Conservation (phyloP, 169 alveolate species). For the Cryptosporidium meleagridis region DNA sequence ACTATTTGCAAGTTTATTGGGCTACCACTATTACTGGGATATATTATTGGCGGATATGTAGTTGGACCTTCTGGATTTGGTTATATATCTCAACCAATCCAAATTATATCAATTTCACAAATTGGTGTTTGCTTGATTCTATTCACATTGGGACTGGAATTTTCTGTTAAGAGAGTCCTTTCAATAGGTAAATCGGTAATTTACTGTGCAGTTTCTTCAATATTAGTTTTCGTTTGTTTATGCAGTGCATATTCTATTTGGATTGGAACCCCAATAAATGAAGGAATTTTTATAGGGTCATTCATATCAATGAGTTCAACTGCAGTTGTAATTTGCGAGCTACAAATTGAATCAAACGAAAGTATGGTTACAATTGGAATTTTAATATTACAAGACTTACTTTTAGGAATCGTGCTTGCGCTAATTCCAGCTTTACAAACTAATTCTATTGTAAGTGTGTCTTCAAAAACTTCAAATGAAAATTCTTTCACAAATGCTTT, state of each 20-base stretch:
- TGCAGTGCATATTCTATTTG: conserved; percentile 67
- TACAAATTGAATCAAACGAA: conserved; percentile 68
- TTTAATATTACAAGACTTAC: conserved; percentile 56
- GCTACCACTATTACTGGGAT: conserved; percentile 52
- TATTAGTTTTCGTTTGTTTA: conserved; percentile 21
- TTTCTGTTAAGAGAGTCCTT: conserved; percentile 53
- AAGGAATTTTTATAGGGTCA: conserved; percentile 72
- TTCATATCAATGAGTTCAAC: conserved; percentile 73
- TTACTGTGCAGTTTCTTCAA: conserved; percentile 59
- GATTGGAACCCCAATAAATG: conserved; percentile 71
- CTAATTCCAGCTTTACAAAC: conserved; percentile 57
- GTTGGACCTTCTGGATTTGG: conserved; percentile 75
- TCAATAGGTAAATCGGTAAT: conserved; percentile 58
- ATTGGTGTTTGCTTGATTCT: conserved; percentile 69
- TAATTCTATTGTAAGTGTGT: not conserved
- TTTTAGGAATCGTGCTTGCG: conserved; percentile 49
- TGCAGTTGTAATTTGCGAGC: conserved; percentile 62
- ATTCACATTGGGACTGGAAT: conserved; percentile 54
- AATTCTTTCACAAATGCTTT: not conserved
- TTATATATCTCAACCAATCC: conserved; percentile 59
- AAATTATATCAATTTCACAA: conserved; percentile 71
- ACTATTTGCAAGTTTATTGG: conserved; percentile 66
- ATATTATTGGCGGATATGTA: conserved; percentile 64
- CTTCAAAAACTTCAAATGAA: not conserved
- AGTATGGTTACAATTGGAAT: conserved; percentile 63